phyloP scores from a whole-genome alignment of 306 rosid species.

The Comarum palustre region DNA sequence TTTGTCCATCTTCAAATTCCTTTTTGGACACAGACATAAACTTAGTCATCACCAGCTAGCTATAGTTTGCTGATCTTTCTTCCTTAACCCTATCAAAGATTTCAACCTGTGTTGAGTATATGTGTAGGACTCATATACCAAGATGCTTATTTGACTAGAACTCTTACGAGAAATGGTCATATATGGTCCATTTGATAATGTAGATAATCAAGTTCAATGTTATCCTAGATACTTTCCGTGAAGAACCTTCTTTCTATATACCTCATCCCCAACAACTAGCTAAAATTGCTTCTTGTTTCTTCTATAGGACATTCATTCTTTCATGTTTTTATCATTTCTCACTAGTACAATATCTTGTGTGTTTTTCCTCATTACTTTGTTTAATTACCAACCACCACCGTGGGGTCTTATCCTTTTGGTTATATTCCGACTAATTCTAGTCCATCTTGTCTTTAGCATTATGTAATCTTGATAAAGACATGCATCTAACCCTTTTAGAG shows the following conservation, averaged over 20 bases:
- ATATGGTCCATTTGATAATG: neutral
- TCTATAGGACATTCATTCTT: neutral
- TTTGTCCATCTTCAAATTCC: constrained; percentile 4
- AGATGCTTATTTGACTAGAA: constrained; percentile 9
- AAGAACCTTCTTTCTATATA: constrained; percentile 13
- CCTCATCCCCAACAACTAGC: neutral
- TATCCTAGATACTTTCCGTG: constrained; percentile 18
- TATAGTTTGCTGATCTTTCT: neutral
- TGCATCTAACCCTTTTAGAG: neutral
- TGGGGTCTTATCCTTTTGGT: constrained; percentile 5
- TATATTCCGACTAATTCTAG: constrained; percentile 7
- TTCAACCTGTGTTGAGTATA: neutral
- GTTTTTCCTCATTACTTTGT: neutral
- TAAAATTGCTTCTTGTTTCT: constrained; percentile 13
- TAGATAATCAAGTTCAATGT: neutral
- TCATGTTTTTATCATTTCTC: constrained; percentile 3
- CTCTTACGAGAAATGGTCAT: neutral
- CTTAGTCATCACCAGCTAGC: neutral
- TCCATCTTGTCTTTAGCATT: constrained; percentile 8
- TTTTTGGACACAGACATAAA: neutral
- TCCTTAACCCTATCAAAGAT: neutral
- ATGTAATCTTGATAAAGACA: constrained; percentile 3
- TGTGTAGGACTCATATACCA: neutral
- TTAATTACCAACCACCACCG: neutral
- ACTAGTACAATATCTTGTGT: neutral